phyloP scores from a whole-genome alignment of 176 grass and related monocot species.

The Olyra latifolia region DNA sequence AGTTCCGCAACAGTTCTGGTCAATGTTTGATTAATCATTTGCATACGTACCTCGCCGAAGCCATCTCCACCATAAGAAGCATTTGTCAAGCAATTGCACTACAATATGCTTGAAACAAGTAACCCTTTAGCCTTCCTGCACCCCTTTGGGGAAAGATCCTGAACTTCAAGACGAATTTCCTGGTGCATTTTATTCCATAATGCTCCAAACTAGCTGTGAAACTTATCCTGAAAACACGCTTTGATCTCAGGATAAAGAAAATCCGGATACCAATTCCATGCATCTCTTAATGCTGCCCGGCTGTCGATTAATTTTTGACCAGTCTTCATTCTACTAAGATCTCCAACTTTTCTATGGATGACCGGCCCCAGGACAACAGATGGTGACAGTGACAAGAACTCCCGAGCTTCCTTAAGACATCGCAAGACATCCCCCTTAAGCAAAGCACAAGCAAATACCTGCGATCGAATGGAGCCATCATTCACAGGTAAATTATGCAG shows the following conservation, averaged over 20 bases:
- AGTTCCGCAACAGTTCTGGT: too few species aligned
- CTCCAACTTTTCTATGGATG: conserved; percentile 58
- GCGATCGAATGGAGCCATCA: conserved; percentile 45
- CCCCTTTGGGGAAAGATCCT: conserved; percentile 64
- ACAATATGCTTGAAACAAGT: conserved; percentile 1
- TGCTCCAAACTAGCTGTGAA: conserved; percentile 48
- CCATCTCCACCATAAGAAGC: too few species aligned
- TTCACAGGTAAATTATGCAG: conserved; percentile 64
- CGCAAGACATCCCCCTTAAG: conserved; percentile 91
- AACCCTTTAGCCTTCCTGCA: conserved; percentile 51
- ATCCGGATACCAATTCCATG: conserved; percentile 49
- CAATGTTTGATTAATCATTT: too few species aligned
- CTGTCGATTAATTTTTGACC: conserved; percentile 48
- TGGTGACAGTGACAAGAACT: conserved; percentile 59
- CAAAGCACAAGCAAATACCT: conserved; percentile 78
- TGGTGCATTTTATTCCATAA: conserved; percentile 68
- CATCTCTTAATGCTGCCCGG: conserved; percentile 43
- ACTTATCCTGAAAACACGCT: conserved; percentile 54
- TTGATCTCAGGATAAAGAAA: conserved; percentile 65
- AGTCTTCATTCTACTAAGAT: conserved; percentile 62
- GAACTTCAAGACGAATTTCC: conserved; percentile 49
- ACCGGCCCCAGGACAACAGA: conserved; percentile 49
- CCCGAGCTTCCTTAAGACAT: conserved; percentile 62
- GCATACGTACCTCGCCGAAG: too few species aligned
- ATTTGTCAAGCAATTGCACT: background rate